Base-by-base conservation (phyloP, 2,329 filamentous ascomycete genomes). In the Lasiodiplodia citricola region DNA sequence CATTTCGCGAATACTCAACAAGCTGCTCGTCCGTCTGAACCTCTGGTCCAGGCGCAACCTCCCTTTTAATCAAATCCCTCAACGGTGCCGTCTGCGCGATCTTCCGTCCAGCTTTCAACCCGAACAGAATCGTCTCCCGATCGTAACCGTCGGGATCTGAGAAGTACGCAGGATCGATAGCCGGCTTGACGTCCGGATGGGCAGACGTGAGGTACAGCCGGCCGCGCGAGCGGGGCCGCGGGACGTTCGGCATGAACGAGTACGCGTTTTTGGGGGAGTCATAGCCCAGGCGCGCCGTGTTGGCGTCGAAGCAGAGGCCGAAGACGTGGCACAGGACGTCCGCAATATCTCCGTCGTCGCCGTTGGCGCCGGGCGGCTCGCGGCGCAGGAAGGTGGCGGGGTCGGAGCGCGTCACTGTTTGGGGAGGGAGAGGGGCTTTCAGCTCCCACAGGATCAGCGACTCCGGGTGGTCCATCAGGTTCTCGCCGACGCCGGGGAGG, bases 321-420 rank as follows among this genome's bases (percentile, higher is more conserved):
- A 97, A 97, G 87, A 93, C 97, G 84, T 97, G 93, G 91, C 96
- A 96, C 94, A 97, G 97, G 75, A 96, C 83, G 77, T 97, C 94
- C 71, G 91, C 92, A 67, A 92, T 90, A 70, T 91, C 87, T 65
- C 91, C 91, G 74, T 96, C 93, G 1, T 83, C 82, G 68, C 87
- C 87, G 4, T 85, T 87, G 2, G 92, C 91, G 76, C 94, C 89
- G 73, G 88, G 84, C 16, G 85, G 78, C 80, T 96, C 90, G 70
- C 93, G 91, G 71, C 93, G 92, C 68, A 97, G 85, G 86, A 97
- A 97, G 77, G 96, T 91, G 71, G 92, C 92, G 3, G 92, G 93
- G 77, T 97, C 94, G 25, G 91, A 96, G 83, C 96, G 92, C 92
- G 95, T 95, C 76, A 92, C 94, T 60, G 92, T 96, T 83, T 94